phyloP scores from a whole-genome alignment of 768 basidiomycete genomes.

The Lactifluus volemus region DNA sequence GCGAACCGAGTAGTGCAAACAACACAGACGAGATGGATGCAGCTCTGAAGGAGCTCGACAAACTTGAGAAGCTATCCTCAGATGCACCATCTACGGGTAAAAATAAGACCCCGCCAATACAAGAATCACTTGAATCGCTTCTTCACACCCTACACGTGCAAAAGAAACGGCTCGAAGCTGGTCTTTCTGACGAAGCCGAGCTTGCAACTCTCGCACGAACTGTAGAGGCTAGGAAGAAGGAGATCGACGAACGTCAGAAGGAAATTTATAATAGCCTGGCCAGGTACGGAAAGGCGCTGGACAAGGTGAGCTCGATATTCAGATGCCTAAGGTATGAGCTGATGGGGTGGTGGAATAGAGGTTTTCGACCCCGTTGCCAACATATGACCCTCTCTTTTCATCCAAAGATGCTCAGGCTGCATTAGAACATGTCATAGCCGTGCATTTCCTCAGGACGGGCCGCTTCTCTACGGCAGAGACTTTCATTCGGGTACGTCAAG shows the following conservation, averaged over 20 bases:
- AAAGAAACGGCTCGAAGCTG: constrained; percentile 43
- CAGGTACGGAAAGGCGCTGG: constrained; percentile 76
- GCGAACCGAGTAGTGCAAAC: neutral
- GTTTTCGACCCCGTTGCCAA: constrained; percentile 48
- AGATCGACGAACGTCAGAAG: constrained; percentile 82
- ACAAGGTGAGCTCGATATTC: constrained; percentile 56
- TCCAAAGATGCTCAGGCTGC: constrained; percentile 51
- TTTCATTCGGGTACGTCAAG: constrained; percentile 53
- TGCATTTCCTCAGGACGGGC: constrained; percentile 74
- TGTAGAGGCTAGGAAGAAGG: constrained; percentile 69
- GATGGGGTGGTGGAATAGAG: constrained; percentile 30
- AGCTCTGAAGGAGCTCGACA: constrained; percentile 69
- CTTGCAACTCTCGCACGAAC: constrained; percentile 44
- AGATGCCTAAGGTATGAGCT: constrained; percentile 5
- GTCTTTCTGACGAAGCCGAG: constrained; percentile 40
- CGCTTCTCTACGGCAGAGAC: constrained; percentile 70
- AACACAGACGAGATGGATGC: constrained; percentile 47
- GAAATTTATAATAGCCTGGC: constrained; percentile 74
- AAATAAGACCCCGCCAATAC: constrained; percentile 45
- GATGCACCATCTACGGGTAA: constrained; percentile 31
- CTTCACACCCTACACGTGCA: constrained; percentile 48
- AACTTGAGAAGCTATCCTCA: constrained; percentile 57
- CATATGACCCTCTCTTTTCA: constrained; percentile 58
- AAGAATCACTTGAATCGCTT: constrained; percentile 56
- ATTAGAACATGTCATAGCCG: constrained; percentile 59